Evolutionary conservation across 2,329 filamentous ascomycete genomes (phyloP).

Genomic region (Fusarium chuoi): DNA sequence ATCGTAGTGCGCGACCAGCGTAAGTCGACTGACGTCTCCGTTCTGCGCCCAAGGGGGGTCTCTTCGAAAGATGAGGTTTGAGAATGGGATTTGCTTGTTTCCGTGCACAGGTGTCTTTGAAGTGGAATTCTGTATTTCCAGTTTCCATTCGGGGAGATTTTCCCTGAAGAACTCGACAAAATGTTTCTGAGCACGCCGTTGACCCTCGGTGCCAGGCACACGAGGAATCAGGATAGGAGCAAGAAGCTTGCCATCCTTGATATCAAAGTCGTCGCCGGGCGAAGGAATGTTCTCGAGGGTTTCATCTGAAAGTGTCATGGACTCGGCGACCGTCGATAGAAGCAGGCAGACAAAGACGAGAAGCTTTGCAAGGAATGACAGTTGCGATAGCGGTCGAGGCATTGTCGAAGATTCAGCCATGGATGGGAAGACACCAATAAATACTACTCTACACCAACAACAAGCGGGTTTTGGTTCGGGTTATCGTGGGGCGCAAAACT

Average conservation of each 20-base stretch:
- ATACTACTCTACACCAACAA: constrained; percentile 32
- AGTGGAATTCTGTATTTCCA: constrained; percentile 91
- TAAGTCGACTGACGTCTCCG: constrained; percentile 83
- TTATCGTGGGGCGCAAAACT: constrained; percentile 37
- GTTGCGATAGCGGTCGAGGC: constrained; percentile 26
- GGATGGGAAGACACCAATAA: constrained; percentile 23
- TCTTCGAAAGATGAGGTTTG: constrained; percentile 85
- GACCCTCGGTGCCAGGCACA: constrained; percentile 87
- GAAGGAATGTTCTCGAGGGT: constrained; percentile 77
- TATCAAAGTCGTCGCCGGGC: constrained; percentile 81
- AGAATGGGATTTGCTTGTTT: constrained; percentile 78
- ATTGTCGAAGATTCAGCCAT: constrained; percentile 34
- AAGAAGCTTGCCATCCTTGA: constrained; percentile 78
- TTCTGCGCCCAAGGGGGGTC: constrained; percentile 84
- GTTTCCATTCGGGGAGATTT: constrained; percentile 79
- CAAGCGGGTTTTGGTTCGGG: constrained; percentile 31
- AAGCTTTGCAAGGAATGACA: constrained; percentile 33
- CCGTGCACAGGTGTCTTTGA: constrained; percentile 81
- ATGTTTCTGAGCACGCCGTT: constrained; percentile 77
- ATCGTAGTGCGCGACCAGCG: constrained; percentile 94
- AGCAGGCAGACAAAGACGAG: constrained; percentile 31
- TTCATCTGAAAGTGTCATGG: constrained; percentile 74
- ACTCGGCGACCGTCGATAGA: constrained; percentile 48
- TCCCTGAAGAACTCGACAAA: constrained; percentile 83
- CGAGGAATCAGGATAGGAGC: constrained; percentile 88